These are phyloP conservation scores for Solioccasus polychromus DNA, from an alignment of 768 basidiomycete species.

Conservation along the genomic window DNA sequence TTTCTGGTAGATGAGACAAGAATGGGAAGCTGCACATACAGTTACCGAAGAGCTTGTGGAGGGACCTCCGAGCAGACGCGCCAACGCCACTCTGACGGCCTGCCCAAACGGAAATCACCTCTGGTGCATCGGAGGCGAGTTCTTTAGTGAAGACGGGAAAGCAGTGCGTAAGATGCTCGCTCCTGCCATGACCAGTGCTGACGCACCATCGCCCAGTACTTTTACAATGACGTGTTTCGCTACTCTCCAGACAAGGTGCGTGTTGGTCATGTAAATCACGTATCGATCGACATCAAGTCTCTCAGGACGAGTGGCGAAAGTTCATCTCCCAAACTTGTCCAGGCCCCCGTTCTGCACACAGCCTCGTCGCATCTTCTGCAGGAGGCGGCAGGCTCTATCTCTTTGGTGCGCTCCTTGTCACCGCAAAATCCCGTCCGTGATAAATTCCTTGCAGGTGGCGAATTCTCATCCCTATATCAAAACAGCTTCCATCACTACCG, in stretches of 20 bases:
- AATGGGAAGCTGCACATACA: constrained; percentile 79
- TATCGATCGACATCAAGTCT: neutral
- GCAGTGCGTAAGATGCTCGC: constrained; percentile 45
- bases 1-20: constrained; percentile 65
- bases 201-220: constrained; percentile 48
- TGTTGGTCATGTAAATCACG: neutral
- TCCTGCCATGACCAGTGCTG: neutral
- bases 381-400: constrained; percentile 87
- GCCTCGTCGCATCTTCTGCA: constrained; percentile 66
- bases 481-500: constrained; percentile 86
- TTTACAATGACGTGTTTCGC: constrained; percentile 85
- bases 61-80: constrained; percentile 78
- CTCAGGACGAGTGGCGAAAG: constrained; percentile 83
- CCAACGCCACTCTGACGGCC: constrained; percentile 77
- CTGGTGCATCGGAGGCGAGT: constrained; percentile 86
- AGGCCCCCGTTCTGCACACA: constrained; percentile 85
- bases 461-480: constrained; percentile 82
- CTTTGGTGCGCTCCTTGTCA: constrained; percentile 50
- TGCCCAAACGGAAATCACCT: constrained; percentile 80
- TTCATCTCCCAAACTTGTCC: constrained; percentile 84
- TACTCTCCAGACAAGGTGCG: constrained; percentile 79
- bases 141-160: constrained; percentile 82
- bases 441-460: constrained; percentile 58
- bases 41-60: constrained; percentile 85
- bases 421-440: neutral